Evolutionary conservation across 2,329 filamentous ascomycete genomes (phyloP).

Genomic region (Hypoxylon sp.): DNA sequence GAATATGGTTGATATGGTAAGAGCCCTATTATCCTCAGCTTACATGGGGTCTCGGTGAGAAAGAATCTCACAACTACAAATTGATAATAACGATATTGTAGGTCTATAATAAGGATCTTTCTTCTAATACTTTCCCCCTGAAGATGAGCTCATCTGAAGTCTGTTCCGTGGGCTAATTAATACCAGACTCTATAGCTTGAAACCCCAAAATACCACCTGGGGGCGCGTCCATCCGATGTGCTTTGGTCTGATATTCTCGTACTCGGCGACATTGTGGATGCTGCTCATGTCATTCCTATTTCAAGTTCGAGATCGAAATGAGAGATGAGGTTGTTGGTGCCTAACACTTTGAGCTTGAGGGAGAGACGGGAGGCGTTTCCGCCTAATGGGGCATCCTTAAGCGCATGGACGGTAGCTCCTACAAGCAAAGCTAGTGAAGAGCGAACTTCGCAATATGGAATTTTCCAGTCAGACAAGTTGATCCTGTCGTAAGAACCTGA

Average conservation of each 20-base stretch:
- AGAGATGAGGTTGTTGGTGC: conserved; percentile 2
- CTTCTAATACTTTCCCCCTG: neutral
- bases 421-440: neutral
- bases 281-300: conserved; percentile 1
- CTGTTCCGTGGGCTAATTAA: neutral
- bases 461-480: neutral
- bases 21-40: conserved; percentile 33
- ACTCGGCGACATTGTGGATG: conserved; percentile 6
- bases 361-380: neutral
- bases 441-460: neutral
- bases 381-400: conserved; percentile 6
- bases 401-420: neutral
- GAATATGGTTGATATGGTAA: conserved; percentile 21
- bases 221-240: neutral
- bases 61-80: conserved; percentile 21
- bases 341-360: neutral
- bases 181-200: neutral
- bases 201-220: neutral
- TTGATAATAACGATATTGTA: conserved; percentile 1
- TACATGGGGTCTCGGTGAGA: conserved; percentile 33
- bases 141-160: conserved; percentile 1
- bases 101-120: conserved; percentile 1
- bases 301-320: conserved; percentile 4
- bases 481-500: neutral
- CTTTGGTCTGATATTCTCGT: conserved; percentile 3